phyloP scores from a whole-genome alignment of 202 grass and related monocot genomes.

The Digitaria exilis region DNA sequence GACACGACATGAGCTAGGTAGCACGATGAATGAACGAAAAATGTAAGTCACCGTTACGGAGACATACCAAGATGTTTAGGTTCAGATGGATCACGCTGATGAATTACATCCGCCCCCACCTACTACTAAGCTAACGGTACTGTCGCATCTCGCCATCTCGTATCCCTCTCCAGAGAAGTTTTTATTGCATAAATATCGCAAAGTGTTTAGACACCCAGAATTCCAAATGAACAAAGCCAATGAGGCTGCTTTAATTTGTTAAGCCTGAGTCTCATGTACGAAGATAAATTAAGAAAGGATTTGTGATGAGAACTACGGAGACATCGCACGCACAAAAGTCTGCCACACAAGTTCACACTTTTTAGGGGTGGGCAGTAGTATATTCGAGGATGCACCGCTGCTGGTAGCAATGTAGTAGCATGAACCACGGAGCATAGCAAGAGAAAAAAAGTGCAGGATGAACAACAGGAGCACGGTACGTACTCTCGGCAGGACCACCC shows the following conservation, averaged over 20 bases:
- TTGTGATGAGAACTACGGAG: neutral
- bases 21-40: neutral
- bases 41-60: neutral
- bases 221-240: neutral
- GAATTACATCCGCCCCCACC: neutral
- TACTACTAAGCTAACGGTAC: neutral
- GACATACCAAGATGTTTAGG: neutral
- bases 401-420: too few species aligned
- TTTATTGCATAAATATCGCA: neutral
- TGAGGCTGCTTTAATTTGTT: neutral
- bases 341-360: neutral
- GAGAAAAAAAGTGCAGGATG: neutral
- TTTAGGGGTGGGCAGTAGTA: conserved; percentile 30
- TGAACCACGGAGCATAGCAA: neutral
- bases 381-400: conserved; percentile 16
- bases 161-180: neutral
- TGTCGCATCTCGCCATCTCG: neutral
- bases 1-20: neutral
- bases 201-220: neutral
- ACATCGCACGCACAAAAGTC: conserved; percentile 34
- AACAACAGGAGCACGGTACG: neutral
- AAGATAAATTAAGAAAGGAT: neutral
- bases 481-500: neutral
- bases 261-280: neutral
- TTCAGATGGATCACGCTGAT: neutral